These are phyloP conservation scores for Mycena polygramma DNA, from an alignment of 768 basidiomycete species.

Conservation along the genomic window DNA sequence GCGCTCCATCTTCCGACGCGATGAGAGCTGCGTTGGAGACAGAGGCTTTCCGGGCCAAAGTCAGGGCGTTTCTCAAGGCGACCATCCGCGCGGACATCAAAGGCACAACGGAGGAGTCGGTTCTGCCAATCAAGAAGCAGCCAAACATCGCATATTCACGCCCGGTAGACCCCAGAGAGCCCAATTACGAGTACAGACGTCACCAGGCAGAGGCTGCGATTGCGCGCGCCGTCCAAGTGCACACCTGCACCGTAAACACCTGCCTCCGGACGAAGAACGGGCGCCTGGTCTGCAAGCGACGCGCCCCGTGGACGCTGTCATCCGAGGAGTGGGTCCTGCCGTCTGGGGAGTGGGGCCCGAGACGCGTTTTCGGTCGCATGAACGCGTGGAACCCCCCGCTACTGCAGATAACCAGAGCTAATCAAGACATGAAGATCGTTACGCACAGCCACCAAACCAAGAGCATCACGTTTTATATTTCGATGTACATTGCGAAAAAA, in stretches of 20 bases:
- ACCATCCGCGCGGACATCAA: constrained; percentile 50
- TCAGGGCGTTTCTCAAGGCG: constrained; percentile 46
- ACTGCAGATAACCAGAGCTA: constrained; percentile 41
- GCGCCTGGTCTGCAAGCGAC: constrained; percentile 47
- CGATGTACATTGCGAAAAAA: constrained; percentile 56
- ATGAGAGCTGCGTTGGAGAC: constrained; percentile 41
- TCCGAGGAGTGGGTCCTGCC: constrained; percentile 41
- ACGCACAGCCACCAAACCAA: constrained; percentile 49
- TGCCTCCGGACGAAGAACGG: constrained; percentile 43
- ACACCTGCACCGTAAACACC: constrained; percentile 43
- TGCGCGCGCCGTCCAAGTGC: constrained; percentile 47
- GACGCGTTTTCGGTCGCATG: constrained; percentile 37
- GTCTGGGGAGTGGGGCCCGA: constrained; percentile 47
- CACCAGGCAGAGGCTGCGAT: constrained; percentile 39
- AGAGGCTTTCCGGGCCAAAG: constrained; percentile 43
- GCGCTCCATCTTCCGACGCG: constrained; percentile 42
- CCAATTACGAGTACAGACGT: constrained; percentile 26
- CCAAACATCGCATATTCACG: constrained; percentile 48
- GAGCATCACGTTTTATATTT: constrained; percentile 53
- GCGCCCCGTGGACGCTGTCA: constrained; percentile 46
- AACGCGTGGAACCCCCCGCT: constrained; percentile 48
- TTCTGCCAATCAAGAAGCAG: constrained; percentile 37
- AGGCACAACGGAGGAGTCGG: constrained; percentile 22
- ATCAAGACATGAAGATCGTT: constrained; percentile 57
- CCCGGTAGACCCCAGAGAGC: constrained; percentile 47